Evolutionary conservation across 257 asterid species (phyloP).

Genomic region (Fraxinus pennsylvanica): DNA sequence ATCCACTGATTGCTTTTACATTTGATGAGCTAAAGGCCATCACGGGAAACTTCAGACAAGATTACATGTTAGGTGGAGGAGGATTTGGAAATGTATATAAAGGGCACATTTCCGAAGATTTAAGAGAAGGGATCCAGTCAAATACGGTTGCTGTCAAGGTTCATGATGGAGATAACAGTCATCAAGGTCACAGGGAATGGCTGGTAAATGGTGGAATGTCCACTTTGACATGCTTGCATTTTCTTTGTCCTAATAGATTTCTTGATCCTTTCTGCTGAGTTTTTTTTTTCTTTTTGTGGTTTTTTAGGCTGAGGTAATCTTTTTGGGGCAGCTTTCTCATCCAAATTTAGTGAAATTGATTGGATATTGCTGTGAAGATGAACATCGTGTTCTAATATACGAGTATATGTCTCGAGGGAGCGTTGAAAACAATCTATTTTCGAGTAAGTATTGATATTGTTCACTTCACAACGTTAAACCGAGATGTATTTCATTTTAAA

Average conservation of each 20-base stretch:
- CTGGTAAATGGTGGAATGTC: conserved; percentile 48
- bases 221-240: not conserved
- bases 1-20: conserved; percentile 44
- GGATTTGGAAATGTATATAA: conserved; percentile 94
- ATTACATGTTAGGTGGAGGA: conserved; percentile 89
- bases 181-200: conserved; percentile 97
- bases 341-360: conserved; percentile 77
- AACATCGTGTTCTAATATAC: conserved; percentile 67
- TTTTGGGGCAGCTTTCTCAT: conserved; percentile 83
- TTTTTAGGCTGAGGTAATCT: conserved; percentile 73
- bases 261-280: not conserved
- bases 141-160: conserved; percentile 86
- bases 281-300: not conserved
- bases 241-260: not conserved
- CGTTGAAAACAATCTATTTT: conserved; percentile 70
- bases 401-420: conserved; percentile 79
- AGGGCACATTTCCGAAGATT: conserved; percentile 60
- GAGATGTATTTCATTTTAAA: no score
- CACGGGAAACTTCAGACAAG: conserved; percentile 84
- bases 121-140: conserved; percentile 44
- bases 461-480: not conserved
- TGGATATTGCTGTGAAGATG: conserved; percentile 78
- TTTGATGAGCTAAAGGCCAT: conserved; percentile 63
- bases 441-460: conserved; percentile 39
- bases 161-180: conserved; percentile 88